Base-by-base conservation (phyloP, 352 stramenopile genomes). In the Phytophthora crassamura region DNA sequence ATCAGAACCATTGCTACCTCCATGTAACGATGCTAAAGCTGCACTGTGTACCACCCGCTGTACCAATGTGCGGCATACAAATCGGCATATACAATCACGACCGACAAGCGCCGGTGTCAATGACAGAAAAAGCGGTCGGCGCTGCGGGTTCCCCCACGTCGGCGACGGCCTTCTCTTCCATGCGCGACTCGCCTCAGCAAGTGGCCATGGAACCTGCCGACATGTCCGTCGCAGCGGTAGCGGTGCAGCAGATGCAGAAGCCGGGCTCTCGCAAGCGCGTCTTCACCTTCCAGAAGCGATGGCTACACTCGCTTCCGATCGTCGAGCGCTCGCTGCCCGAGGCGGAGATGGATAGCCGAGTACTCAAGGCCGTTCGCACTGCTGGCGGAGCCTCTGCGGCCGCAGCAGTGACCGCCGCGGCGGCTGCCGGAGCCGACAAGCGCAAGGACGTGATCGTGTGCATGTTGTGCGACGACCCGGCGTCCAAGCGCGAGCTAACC, bases 261-360 rank as follows among this genome's bases (percentile, higher is more conserved):
- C 10, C 59, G 11, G 61, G 32, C 3, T 73, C 63, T 34, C 77
- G 82, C 55, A 93, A 93, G 60, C 84, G 84, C 41, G 74, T 93
- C 40, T 93, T 93, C 59, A 88, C 83, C 47, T 93, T 93, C 67
- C 84, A 93, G 63, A 90, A 89, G 67, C 73, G 84, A 16, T 93
- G 84, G 84, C 63, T 91, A 41, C 80, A 91, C 58, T 81, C 84
- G 54, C 77, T 93, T n/a, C 84, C 84, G 28, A 93, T 93, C 53
- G 79, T 89, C 38, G 82, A 93, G 71, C 86, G 84, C 28, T 72
- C 75, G n/a, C 58, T 91, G 3, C 62, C 77, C 0, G 78, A 82
- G n/a, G 59, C 52, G 33, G 61, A 72, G 9, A 45, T 80, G 33
- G 63, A 77, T 12, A 58, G 46, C 7, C 60, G 66, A 33, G 76